Percentiles rank a stretch among this genome's conserved stretches.
Conservation (phyloP, 139 green algal species). For the Limnomonas spitsbergensis region DNA sequence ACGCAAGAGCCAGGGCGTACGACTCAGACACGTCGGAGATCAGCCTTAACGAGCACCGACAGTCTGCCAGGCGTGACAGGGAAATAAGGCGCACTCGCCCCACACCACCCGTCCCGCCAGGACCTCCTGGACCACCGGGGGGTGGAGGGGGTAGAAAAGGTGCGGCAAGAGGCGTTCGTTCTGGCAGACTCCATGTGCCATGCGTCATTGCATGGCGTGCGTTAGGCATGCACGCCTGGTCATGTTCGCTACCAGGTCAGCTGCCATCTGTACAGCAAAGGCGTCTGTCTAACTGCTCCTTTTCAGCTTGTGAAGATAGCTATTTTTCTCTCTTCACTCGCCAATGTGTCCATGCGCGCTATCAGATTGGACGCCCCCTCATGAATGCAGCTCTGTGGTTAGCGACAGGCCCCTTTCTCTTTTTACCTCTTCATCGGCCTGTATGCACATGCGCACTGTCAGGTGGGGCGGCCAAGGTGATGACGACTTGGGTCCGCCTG, state of each 20-base stretch:
- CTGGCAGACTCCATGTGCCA: not conserved
- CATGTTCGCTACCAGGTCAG: no score
- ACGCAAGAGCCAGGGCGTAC: no score
- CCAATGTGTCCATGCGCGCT: not conserved
- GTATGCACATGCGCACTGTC: not conserved
- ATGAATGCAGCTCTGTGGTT: no score
- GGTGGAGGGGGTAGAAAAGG: not conserved
- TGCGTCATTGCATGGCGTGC: not conserved
- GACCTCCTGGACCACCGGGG: not conserved
- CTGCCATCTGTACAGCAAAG: not conserved
- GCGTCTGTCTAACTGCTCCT: not conserved
- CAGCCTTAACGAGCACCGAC: not conserved
- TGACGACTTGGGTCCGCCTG: constrained; percentile 13
- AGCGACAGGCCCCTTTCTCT: no score
- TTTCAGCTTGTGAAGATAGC: not conserved
- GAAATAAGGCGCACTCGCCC: no score
- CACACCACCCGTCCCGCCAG: no score
- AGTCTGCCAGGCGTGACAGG: no score
- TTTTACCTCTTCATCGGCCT: not conserved
- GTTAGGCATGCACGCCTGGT: not conserved
- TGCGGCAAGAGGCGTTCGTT: not conserved
- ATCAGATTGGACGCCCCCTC: no score
- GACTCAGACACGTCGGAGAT: not conserved
- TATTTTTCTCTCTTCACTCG: not conserved
- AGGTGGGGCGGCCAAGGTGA: not conserved